Conservation (phyloP, 306 rosid genomes). For the Luffa aegyptiaca region DNA sequence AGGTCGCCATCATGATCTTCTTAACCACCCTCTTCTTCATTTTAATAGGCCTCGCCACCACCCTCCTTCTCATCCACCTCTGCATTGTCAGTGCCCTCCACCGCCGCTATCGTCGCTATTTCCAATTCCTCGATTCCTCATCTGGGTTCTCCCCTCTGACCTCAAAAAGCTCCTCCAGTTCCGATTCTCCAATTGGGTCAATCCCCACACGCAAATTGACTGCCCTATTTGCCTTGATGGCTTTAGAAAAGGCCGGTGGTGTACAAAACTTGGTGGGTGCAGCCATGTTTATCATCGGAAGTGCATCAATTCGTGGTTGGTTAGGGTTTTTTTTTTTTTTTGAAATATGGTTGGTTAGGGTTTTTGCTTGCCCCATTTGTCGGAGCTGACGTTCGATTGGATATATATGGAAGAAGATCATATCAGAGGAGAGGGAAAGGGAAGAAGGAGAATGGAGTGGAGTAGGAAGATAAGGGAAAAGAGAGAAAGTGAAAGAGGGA, state of each 20-base stretch:
- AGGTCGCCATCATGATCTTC: constrained; percentile 55
- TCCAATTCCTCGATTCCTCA: constrained; percentile 18
- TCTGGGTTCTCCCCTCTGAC: constrained; percentile 26
- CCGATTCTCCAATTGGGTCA: constrained; percentile 18
- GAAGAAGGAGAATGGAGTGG: too few relatives aligned
- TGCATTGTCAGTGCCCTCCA: constrained; percentile 48
- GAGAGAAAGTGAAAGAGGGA: too few relatives aligned
- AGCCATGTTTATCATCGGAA: constrained; percentile 56
- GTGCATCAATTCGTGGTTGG: constrained; percentile 68
- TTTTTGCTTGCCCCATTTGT: too few relatives aligned
- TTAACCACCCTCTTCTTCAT: constrained; percentile 59
- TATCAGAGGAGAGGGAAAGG: too few relatives aligned
- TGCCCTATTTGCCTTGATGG: constrained; percentile 69
- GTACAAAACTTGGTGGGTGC: constrained; percentile 49
- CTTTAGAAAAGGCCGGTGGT: constrained; percentile 56
- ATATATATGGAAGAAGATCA: too few relatives aligned
- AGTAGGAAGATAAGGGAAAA: too few relatives aligned
- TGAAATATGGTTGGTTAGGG: too few relatives aligned
- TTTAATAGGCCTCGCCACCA: constrained; percentile 67
- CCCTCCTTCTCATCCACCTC: constrained; percentile 50
- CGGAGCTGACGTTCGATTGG: too few relatives aligned
- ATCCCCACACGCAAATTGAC: constrained; percentile 17
- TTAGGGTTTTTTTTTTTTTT: constrained; percentile 51
- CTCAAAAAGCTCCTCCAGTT: constrained; percentile 47
- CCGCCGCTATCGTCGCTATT: constrained; percentile 41